These are phyloP conservation scores for Gaeumannomyces sp. DNA, from an alignment of 2,329 filamentous ascomycete genomes.

Conservation along the genomic window DNA sequence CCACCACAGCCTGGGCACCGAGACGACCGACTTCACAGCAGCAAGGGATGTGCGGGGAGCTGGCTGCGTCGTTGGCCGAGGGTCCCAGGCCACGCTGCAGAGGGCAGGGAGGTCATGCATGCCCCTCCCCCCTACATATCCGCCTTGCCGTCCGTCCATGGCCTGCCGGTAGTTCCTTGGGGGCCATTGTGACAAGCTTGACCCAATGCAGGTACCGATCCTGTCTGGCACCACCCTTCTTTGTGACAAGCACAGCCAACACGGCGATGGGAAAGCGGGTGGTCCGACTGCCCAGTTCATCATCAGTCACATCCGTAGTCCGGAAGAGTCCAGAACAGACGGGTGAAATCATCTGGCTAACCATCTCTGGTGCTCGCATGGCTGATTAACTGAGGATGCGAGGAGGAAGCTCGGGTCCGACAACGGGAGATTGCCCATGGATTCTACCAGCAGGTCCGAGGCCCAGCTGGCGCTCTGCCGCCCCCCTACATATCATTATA, in stretches of 20 bases:
- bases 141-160: not conserved
- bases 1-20: not conserved
- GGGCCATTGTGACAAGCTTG: not conserved
- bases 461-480: not conserved
- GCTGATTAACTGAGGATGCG: not conserved
- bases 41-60: not conserved
- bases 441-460: not conserved
- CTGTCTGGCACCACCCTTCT: not conserved
- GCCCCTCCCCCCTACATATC: not conserved
- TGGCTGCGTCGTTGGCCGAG: not conserved
- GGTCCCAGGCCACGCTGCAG: not conserved
- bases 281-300: not conserved
- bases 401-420: not conserved
- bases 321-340: not conserved
- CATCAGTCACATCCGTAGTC: not conserved
- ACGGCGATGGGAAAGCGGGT: not conserved
- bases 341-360: not conserved
- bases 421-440: not conserved
- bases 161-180: not conserved
- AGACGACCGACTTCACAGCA: not conserved
- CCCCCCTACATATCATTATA: not conserved
- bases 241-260: not conserved
- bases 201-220: constrained; percentile 6
- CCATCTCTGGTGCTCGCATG: not conserved
- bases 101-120: not conserved